Evolutionary conservation across 2,329 filamentous ascomycete genomes (phyloP).

Genomic region (Sphaerostilbella broomeana): DNA sequence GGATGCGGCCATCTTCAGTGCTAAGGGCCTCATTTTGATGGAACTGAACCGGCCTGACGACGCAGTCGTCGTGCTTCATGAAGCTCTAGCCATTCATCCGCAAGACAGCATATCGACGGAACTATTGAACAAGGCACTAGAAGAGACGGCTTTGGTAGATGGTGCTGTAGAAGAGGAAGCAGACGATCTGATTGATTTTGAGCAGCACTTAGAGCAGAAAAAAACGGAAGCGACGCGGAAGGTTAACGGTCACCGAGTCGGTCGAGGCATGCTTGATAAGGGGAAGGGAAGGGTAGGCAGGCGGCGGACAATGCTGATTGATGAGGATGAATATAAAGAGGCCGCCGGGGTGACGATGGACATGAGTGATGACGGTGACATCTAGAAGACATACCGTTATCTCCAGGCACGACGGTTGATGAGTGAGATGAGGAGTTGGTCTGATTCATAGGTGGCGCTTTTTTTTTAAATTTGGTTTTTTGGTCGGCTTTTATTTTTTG

Average conservation of each 20-base stretch:
- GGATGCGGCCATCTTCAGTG: slow-evolving; percentile 69
- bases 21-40: slow-evolving; percentile 78
- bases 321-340: slow-evolving; percentile 31
- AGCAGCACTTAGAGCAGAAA: slow-evolving; percentile 43
- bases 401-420: no score
- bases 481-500: no score
- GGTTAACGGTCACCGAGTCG: slow-evolving; percentile 24
- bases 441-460: no score
- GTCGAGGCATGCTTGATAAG: slow-evolving; percentile 30
- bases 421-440: no score
- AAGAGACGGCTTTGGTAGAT: slow-evolving; percentile 48
- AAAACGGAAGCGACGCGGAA: slow-evolving; percentile 38
- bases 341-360: slow-evolving; percentile 51
- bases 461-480: no score
- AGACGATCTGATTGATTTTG: slow-evolving; percentile 44
- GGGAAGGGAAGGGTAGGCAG: slow-evolving; percentile 39
- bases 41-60: slow-evolving; percentile 69
- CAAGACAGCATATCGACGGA: slow-evolving; percentile 80
- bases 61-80: slow-evolving; percentile 75
- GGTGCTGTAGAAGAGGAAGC: slow-evolving; percentile 41
- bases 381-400: slow-evolving; percentile 8
- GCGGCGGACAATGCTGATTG: slow-evolving; percentile 25
- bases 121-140: slow-evolving; percentile 64
- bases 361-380: slow-evolving; percentile 40
- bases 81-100: slow-evolving; percentile 70